Percentiles rank a stretch among this genome's conserved stretches.
Evolutionary conservation across 2,329 filamentous ascomycete genomes (phyloP).

Genomic region (Claviceps capensis): DNA sequence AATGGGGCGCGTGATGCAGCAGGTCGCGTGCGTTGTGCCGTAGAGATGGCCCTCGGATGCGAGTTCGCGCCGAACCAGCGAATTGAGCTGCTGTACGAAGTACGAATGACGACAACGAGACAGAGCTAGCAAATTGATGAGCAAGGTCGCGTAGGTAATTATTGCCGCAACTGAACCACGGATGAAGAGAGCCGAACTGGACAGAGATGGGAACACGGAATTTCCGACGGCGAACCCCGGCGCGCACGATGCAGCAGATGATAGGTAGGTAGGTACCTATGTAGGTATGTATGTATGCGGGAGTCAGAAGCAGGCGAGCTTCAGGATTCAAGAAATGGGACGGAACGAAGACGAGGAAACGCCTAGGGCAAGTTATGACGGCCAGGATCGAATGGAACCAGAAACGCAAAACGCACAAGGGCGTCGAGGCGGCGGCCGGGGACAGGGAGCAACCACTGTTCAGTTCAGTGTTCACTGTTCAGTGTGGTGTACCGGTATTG

Average conservation of each 20-base stretch:
- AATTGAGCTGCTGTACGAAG: background rate
- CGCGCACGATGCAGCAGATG: background rate
- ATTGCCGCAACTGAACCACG: no score
- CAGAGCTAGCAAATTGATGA: background rate
- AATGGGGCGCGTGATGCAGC: background rate
- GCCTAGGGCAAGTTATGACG: background rate
- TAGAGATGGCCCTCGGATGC: background rate
- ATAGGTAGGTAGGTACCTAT: no score
- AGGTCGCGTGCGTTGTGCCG: background rate
- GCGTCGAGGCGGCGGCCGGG: background rate
- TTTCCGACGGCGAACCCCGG: background rate
- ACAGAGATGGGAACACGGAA: background rate
- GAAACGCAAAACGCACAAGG: background rate
- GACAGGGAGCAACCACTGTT: no score
- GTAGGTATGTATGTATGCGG: background rate
- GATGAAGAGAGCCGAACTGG: background rate
- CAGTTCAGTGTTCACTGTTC: no score
- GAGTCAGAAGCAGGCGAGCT: background rate
- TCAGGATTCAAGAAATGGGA: no score
- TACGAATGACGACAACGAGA: conserved; percentile 2
- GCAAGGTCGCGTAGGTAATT: no score
- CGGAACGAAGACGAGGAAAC: background rate
- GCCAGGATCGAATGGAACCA: background rate
- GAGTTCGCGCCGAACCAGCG: background rate
- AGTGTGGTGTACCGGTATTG: no score